These are phyloP conservation scores for Stephania japonica DNA, from an alignment of 164 flowering plant genomes.

Conservation along the genomic window DNA sequence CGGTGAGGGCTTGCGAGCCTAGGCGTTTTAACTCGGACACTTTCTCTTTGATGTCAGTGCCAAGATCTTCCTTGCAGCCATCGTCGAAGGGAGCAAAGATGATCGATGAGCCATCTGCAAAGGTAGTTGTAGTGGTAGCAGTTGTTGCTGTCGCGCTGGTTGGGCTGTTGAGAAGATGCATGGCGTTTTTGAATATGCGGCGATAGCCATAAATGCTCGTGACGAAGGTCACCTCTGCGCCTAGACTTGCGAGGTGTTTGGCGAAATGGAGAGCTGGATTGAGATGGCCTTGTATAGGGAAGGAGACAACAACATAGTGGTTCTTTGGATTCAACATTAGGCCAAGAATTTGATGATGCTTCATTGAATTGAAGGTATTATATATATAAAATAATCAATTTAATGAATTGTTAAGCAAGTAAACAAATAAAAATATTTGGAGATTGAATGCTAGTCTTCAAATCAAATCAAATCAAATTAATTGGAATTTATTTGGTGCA, in stretches of 20 bases:
- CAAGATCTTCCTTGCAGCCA: slow-evolving; percentile 22
- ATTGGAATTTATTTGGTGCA: too few species aligned
- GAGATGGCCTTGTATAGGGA: slow-evolving; percentile 36
- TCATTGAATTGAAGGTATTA: too few species aligned
- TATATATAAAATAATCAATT: too few species aligned
- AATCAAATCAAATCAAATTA: too few species aligned
- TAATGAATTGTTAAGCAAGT: too few species aligned
- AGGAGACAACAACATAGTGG: slow-evolving; percentile 29
- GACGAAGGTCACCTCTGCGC: slow-evolving; percentile 31
- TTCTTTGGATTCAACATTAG: neutral
- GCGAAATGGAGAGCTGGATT: slow-evolving; percentile 41
- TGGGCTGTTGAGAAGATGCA: neutral
- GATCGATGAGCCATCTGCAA: slow-evolving; percentile 5
- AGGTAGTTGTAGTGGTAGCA: too few species aligned
- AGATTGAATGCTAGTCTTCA: too few species aligned
- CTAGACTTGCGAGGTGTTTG: slow-evolving; percentile 24
- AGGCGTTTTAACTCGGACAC: slow-evolving; percentile 5
- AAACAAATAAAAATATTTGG: too few species aligned
- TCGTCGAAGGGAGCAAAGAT: slow-evolving; percentile 24
- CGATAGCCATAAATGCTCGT: slow-evolving; percentile 20
- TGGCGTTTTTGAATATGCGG: slow-evolving; percentile 1
- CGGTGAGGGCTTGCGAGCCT: slow-evolving; percentile 16
- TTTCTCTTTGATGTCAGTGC: neutral
- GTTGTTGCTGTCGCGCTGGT: too few species aligned
- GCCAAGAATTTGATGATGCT: too few species aligned